Base-by-base conservation (phyloP, 345 rosid species). In the Turnera subulata region DNA sequence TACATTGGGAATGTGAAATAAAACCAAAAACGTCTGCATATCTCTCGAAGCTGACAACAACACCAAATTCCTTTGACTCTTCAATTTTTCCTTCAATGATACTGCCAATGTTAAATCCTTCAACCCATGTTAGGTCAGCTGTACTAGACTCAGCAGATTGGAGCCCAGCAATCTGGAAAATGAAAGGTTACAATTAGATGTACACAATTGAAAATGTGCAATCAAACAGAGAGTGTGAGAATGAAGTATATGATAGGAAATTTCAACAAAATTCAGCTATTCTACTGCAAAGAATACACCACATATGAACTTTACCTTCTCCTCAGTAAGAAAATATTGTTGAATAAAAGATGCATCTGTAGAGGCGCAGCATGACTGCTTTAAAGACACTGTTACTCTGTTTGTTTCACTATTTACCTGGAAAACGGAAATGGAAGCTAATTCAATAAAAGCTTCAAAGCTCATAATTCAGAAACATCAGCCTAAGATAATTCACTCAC, bases 321-420 rank as follows among this genome's bases (percentile, higher is more conserved):
- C 89, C 67, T 86, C 95, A 58, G 73, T 50, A 44, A 68, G 70
- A 76, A 89, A 93, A 71, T 77, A 89, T 54, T 72, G 89, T 72
- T 82, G 79, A 61, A 93, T 75, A 60, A 89, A 86, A 47, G 90
- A 82, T 49, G 88, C 88, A 75, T 93, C 91, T 21, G 80, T 70
- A 8, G 96, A 93, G 52, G 83, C 78, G 73, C 99, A 93, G 72
- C 67, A 73, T 46, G 99, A 86, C 73, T 93, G 97, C 80, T 81
- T 89, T 77, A 93, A 61, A 26, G 90, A 86, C 66, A 93, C 47
- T 38, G 91, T 93, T 67, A 89, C 61, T 81, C 89, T 85, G 59
- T 75, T 76, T 38, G 82, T 70, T 67, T 83, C 96, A 62, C 58
- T 76, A 68, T 74, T 79, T 52, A 86, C 93, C 99, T 93, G 71